Evolutionary conservation across 208 protist species (phyloP), one percentile per base, ranked within the genome.

Genomic region (Crithidia acanthocephali): DNA sequence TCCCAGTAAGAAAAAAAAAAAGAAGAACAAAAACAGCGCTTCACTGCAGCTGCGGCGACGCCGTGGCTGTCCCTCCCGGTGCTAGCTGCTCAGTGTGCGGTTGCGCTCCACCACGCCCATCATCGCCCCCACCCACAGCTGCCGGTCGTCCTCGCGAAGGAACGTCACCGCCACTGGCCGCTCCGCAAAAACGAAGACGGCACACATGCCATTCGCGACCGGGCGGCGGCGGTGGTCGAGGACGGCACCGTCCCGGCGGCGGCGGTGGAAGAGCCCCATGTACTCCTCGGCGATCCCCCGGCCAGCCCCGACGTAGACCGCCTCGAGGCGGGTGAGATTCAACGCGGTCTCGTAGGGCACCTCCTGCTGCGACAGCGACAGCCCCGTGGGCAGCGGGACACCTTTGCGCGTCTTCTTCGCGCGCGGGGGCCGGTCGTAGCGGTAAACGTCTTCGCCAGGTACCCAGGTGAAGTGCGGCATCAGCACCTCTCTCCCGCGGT

Each of bases 91-190:
- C 35, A 86, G 53, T 4, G 61, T 68, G 3, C 71, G 79, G 48
- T 95, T 95, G 44, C 81, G 64, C 77, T 90, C 83, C 56, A 95
- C 85, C 9, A 95, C 78, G 16, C 76, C 79, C 83, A 86, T 87
- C 80, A 95, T 75, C 11, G 81, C 85, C 9, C 85, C 79, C 15
- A 90, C 79, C 84, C 86, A 95, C 4, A 76, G 25, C 63, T 91
- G 84, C n/a, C 84, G 68, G 28, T 87, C 83, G 16, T 80, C 85
- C 70, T 91, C 85, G n/a, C 69, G 76, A 2, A 88, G 60, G 55
- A 90, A 89, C n/a, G 72, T 74, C 2, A 95, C 68, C 5, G 76
- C 90, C 13, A 95, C 48, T 1, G 83, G 55, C 9, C 80, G 74
- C 13, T 70, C 77, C 8, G 66, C 44, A 60, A 94, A 94, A 18